These are phyloP conservation scores for Bipolaris zeicola DNA, from an alignment of 2,329 filamentous ascomycete genomes.

Conservation along the genomic window DNA sequence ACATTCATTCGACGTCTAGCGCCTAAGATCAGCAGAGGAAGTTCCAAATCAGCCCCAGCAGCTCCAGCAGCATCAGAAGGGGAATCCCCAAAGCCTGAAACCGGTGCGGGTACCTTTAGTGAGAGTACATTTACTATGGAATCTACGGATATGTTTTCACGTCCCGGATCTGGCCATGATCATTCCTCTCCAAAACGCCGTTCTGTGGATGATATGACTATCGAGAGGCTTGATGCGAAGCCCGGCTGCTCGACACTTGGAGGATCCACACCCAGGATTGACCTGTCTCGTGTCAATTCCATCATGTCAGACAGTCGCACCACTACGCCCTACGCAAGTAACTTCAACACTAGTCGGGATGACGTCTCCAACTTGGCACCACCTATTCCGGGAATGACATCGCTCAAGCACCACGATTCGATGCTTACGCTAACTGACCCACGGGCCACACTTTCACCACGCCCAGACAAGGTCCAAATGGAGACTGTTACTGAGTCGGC, in stretches of 20 bases:
- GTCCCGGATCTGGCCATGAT: neutral
- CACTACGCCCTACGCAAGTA: constrained; percentile 29
- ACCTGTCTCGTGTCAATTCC: constrained; percentile 28
- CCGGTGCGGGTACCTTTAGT: constrained; percentile 11
- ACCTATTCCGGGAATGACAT: neutral
- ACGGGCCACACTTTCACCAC: neutral
- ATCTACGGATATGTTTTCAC: neutral
- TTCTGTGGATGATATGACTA: constrained; percentile 31
- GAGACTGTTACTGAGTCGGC: constrained; percentile 39
- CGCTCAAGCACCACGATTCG: constrained; percentile 11
- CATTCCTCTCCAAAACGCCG: constrained; percentile 17
- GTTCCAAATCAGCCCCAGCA: neutral
- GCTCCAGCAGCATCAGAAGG: neutral
- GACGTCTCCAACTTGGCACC: constrained; percentile 12
- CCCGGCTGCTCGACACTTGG: constrained; percentile 26
- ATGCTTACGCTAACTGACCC: constrained; percentile 24
- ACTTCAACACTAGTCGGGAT: constrained; percentile 23
- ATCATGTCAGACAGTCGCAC: constrained; percentile 31
- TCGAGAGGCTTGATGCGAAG: constrained; percentile 26
- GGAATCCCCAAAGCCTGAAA: neutral
- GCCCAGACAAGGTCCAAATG: constrained; percentile 35
- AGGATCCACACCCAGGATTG: constrained; percentile 24
- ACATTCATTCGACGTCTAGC: constrained; percentile 34
- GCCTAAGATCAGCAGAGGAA: constrained; percentile 13
- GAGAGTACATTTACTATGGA: constrained; percentile 3